Percentiles rank a stretch among this genome's conserved stretches.
phyloP scores from a whole-genome alignment of 2,329 filamentous ascomycete genomes.

The Aspergillus ochraceoroseus region DNA sequence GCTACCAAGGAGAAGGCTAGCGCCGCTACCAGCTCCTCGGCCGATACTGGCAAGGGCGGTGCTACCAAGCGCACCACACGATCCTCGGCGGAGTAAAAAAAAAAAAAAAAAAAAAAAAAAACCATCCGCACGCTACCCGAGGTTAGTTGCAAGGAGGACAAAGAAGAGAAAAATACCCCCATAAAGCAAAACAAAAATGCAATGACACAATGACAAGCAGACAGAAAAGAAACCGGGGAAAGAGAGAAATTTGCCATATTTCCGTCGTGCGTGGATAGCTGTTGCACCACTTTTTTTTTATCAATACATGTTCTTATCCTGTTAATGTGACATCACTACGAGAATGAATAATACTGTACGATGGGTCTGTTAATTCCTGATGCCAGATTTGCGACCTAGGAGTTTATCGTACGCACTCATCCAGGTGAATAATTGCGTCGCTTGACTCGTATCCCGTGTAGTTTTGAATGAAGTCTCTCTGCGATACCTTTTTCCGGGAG shows the following conservation, averaged over 20 bases:
- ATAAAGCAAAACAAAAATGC: background rate
- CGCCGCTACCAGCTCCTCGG: constrained; percentile 55
- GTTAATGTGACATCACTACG: constrained; percentile 12
- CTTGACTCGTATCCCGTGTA: no score
- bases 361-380: constrained; percentile 6
- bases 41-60: constrained; percentile 71
- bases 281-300: constrained; percentile 2
- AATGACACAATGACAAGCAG: no score
- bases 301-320: constrained; percentile 1
- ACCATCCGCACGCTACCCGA: background rate
- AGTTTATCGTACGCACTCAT: no score
- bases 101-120: no score
- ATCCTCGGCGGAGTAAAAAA: constrained; percentile 38
- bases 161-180: background rate
- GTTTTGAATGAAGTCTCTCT: no score
- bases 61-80: constrained; percentile 58
- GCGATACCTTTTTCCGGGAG: no score
- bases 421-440: no score
- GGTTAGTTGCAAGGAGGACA: background rate
- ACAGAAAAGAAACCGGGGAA: background rate
- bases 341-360: constrained; percentile 15
- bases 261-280: constrained; percentile 9
- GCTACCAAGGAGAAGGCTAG: constrained; percentile 61
- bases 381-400: no score
- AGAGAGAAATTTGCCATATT: constrained; percentile 6